Evolutionary conservation across 2,329 filamentous ascomycete genomes (phyloP), one percentile per base, ranked within the genome.

Genomic region (Aureobasidium sp.): DNA sequence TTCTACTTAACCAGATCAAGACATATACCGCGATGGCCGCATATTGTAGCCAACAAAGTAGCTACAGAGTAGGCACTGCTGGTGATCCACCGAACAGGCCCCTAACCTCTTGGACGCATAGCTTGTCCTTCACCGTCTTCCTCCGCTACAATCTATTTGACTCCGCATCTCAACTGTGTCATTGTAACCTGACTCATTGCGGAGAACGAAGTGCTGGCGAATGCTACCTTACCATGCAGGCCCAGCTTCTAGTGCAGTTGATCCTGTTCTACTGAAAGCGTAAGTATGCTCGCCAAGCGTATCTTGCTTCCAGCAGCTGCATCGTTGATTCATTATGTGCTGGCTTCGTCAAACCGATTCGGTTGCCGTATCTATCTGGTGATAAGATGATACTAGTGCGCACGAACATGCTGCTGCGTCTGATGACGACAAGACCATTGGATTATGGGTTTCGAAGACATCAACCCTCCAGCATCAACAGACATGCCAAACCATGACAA

Each of bases 191-290:
- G 36, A 53, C 52, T 42, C 37, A 16, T 30, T 41, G 25, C 10
- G 36, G 25, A 29, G 36, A 10, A 13, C n/a, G 32, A 13, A 27
- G 15, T 21, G 7, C 32, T 42, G 50, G 15, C 16, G 27, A 42
- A 10, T 41, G 39, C 45, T 62, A 74, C 65, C 69, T 77, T 36
- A 25, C 30, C 47, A 49, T 49, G 34, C 48, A 30, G 5, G 29
- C 32, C 13, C n/a, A 10, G 8, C n/a, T 25, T 30, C 25, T 27
- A 7, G 30, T 3, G 4, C 13, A 37, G 5, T 1, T 25, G 3
- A 11, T 50, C 25, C 32, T 21, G 3, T 27, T 15, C 36, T 50
- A 10, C 48, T 15, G 4, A 10, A 5, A 21, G 21, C 21, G 21
- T 21, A 21, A 21, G 21, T 6, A 36, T 36, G 9, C 16, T 34